Evolutionary conservation across 306 rosid species (phyloP).

Genomic region (Potentilla sterilis): DNA sequence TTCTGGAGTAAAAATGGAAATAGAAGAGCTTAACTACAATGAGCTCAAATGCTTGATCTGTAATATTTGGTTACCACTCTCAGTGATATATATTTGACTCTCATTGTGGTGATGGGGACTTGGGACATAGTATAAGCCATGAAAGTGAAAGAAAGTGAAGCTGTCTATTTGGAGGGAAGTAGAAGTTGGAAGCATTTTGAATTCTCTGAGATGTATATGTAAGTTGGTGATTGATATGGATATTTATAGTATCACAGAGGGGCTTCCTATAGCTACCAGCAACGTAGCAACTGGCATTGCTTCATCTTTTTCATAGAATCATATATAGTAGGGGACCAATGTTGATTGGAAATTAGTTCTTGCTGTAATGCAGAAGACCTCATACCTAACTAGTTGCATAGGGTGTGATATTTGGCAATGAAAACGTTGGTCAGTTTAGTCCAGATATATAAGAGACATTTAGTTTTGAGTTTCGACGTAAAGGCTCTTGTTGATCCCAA

Average conservation of each 20-base stretch:
- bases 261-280: conserved; percentile 5
- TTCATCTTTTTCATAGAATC: conserved; percentile 10
- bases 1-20: not conserved
- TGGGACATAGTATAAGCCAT: not conserved
- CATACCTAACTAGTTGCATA: not conserved
- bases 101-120: conserved; percentile 23
- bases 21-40: not conserved
- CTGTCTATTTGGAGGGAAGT: not conserved
- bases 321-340: conserved; percentile 9
- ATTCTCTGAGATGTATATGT: not conserved
- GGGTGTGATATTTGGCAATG: not conserved
- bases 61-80: not conserved
- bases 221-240: conserved; percentile 12
- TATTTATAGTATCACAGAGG: not conserved
- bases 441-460: not conserved
- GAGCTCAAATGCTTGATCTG: not conserved
- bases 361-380: not conserved
- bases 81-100: conserved; percentile 14
- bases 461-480: not conserved
- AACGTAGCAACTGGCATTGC: conserved; percentile 2
- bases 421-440: not conserved
- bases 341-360: not conserved
- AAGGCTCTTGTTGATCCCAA: not conserved
- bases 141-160: conserved; percentile 16
- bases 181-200: conserved; percentile 7